Percentiles rank a stretch among this genome's conserved stretches.
These are phyloP conservation scores for Xerocomellus dryophilus DNA, from an alignment of 768 basidiomycete species.

Conservation along the genomic window DNA sequence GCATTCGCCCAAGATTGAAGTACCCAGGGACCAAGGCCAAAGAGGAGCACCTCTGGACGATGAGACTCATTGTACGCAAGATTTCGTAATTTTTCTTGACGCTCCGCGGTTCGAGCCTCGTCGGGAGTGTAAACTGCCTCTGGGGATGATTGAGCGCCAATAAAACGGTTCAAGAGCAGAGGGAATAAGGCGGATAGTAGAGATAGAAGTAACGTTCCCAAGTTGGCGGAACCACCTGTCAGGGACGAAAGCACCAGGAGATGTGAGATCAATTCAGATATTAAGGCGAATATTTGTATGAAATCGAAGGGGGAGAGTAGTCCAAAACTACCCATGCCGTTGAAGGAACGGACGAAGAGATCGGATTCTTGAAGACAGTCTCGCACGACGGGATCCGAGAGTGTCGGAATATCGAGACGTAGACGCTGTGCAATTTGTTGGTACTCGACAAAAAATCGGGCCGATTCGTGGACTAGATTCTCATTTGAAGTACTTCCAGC, in stretches of 20 bases:
- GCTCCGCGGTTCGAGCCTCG: constrained; percentile 63
- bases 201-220: constrained; percentile 58
- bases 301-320: constrained; percentile 79
- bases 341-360: constrained; percentile 78
- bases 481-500: constrained; percentile 63
- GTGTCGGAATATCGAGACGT: constrained; percentile 73
- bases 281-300: constrained; percentile 65
- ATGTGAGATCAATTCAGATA: constrained; percentile 72
- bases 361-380: constrained; percentile 86
- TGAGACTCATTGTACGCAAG: constrained; percentile 72
- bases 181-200: constrained; percentile 61
- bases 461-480: constrained; percentile 67
- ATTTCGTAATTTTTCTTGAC: constrained; percentile 71
- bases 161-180: constrained; percentile 51
- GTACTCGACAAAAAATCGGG: constrained; percentile 72
- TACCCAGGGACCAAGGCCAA: constrained; percentile 84
- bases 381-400: constrained; percentile 67
- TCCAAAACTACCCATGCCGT: constrained; percentile 69
- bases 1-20: constrained; percentile 72
- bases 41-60: constrained; percentile 79
- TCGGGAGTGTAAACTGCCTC: constrained; percentile 48
- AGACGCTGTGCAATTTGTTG: constrained; percentile 76
- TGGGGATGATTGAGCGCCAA: constrained; percentile 38
- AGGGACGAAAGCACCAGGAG: constrained; percentile 65
- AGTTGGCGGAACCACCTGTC: constrained; percentile 50